Evolutionary conservation across 495 filamentous ascomycete genomes (phyloP), one percentile per base, ranked within the genome.

Genomic region (Lentithecium fluviatile): DNA sequence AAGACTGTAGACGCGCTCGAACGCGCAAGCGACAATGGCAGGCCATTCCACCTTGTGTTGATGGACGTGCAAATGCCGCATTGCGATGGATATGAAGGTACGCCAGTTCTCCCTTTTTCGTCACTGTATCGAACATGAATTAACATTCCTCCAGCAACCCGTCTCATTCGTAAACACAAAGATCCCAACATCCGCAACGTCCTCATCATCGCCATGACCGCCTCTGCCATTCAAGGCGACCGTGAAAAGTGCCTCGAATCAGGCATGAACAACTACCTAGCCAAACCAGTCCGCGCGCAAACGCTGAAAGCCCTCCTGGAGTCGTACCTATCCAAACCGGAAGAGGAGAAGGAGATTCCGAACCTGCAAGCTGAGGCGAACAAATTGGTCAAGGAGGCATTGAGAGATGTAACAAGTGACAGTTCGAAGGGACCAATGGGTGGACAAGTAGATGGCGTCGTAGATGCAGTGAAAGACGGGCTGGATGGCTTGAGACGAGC

Each of bases 51-150:
- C 67, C 80, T 96, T 23, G 88, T 95, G 25, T 79, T 96, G 25
- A 96, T 96, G 91, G 91, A 96, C 71, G 89, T 93, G 29, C 91
- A 95, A 76, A 96, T 96, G 91, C 91, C 91, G 0, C 84, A 91
- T 6, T 80, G 95, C 1, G 91, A 96, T 69, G 91, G 91, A n/a
- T 96, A 96, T 73, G 88, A 95, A 69, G 90, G 90, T 11, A 25
- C 4, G 37, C n/a, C 12, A 8, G 8, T 4, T 15, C 29, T 26
- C 6, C 36, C 11, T 4, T 23, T 8, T 20, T 23, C 11, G 29
- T n/a, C 4, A 4, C 36, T 54, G 11, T 19, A 6, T 34, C 23
- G 20, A 19, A 34, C 40, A 29, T 15, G 38, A 20, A 32, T 10
- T 32, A 32, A 32, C 29, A 32, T 12, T n/a, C 12, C 11, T 2